Conservation (phyloP, 345 rosid genomes). For the Citrus hindsii region DNA sequence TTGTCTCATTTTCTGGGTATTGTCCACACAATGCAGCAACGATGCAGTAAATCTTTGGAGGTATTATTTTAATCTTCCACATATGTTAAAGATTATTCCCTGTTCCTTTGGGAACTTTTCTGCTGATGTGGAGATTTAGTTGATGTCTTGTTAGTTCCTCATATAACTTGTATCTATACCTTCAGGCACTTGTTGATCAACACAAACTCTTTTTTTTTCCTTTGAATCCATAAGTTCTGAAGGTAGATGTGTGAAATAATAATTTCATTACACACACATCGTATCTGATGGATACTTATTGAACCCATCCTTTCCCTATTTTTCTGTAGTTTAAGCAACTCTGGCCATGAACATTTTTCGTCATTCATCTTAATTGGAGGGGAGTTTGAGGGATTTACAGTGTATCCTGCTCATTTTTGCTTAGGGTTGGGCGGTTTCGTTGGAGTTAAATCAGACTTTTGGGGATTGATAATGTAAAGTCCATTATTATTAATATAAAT, state of each 20-base stretch:
- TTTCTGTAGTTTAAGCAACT: neutral
- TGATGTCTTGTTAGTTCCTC: neutral
- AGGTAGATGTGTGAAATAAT: neutral
- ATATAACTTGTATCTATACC: neutral
- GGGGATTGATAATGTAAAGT: too few species aligned
- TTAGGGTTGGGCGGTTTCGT: too few species aligned
- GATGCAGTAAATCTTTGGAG: slow-evolving; percentile 81
- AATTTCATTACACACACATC: too few species aligned
- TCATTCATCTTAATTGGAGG: too few species aligned
- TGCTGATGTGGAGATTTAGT: neutral
- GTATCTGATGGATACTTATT: neutral
- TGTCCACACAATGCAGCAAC: slow-evolving; percentile 77
- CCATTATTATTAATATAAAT: too few species aligned
- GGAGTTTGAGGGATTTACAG: too few species aligned
- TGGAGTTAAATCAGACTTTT: too few species aligned
- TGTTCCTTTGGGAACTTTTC: neutral
- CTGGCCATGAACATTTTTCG: neutral
- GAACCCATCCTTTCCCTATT: neutral
- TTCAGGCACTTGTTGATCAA: neutral
- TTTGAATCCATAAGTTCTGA: neutral
- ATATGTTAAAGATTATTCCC: neutral
- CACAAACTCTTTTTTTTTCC: neutral
- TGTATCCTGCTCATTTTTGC: too few species aligned
- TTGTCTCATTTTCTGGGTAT: slow-evolving; percentile 71
- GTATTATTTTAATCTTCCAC: slow-evolving; percentile 29